Evolutionary conservation across 2,329 filamentous ascomycete genomes (phyloP), one percentile per base, ranked within the genome.

Genomic region (Ploettnerulaceae sp.): DNA sequence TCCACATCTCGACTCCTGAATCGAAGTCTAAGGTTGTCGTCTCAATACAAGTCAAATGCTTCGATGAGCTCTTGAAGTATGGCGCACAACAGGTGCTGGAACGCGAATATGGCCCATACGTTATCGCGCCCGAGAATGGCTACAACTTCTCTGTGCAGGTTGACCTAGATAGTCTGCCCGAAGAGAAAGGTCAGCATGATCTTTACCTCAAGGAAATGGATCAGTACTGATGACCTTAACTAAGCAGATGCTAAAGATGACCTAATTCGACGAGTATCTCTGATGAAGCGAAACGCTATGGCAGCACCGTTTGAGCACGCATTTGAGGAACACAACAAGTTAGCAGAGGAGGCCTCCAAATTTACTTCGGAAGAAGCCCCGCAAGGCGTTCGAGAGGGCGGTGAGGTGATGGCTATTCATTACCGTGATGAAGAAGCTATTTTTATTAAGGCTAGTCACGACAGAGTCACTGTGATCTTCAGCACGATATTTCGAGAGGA

Each of bases 361-460:
- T 97, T 93, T 66, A 95, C 88, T 28, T 88, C 87, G 2, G 93
- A 98, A 68, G 86, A 91, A 52, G 93, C 94, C 43, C 93, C 93
- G 1, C 89, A 95, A 66, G 91, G 90, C 53, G 75, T 96, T 22
- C 74, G 75, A 56, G 93, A 97, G 69, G 91, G 93, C 40, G 90
- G 91, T 47, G 82, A 93, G 58, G 84, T 97, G 49, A 95, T 94
- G 78, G 83, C 91, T 2, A 95, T 99, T 60, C 91, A 97, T 69
- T 98, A 99, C 72, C 86, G 93, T 47, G 94, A 99, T 63, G 90
- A 97, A 73, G 93, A 99, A 68, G 90, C 93, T 42, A 97, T 99
- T 64, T 98, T 95, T 69, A 85, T 98, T 73, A 97, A 98, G 73
- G 91, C 93, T 52, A 94, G 87, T 67, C 86, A 94, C 71, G 93